A percentile compares a stretch with the other conserved stretches of the same genome.
phyloP scores from a whole-genome alignment of 805 yeast genomes.

The Sugiyamaella boreocaroliniensis region DNA sequence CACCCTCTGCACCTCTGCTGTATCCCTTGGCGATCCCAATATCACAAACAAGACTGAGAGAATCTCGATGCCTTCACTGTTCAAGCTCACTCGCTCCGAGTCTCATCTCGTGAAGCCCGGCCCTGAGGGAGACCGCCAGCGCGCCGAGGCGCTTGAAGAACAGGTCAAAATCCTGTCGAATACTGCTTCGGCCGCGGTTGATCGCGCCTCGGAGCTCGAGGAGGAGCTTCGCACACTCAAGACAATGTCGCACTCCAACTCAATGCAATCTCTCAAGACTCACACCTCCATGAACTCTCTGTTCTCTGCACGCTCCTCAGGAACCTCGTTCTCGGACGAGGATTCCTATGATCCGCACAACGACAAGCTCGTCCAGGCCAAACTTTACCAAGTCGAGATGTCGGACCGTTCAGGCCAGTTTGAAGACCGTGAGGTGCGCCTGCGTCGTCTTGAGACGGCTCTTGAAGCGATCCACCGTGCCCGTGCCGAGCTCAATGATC shows the following conservation, averaged over 20 bases:
- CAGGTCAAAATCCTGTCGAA: conserved; percentile 20
- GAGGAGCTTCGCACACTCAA: conserved; percentile 9
- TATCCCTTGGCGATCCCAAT: neutral
- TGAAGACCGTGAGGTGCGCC: conserved; percentile 9
- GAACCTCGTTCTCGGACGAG: neutral
- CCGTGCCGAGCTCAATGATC: conserved; percentile 18
- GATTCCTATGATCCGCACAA: neutral
- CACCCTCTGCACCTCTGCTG: neutral
- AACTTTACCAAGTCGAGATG: conserved; percentile 3
- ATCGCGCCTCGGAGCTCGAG: conserved; percentile 20
- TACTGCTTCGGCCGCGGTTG: conserved; percentile 23
- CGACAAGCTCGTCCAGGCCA: neutral
- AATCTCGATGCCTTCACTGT: neutral
- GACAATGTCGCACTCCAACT: neutral
- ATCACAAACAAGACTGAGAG: neutral
- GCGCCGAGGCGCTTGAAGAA: conserved; percentile 21
- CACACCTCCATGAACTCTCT: neutral
- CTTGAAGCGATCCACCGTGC: conserved; percentile 19
- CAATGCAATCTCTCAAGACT: neutral
- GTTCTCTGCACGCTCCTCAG: neutral
- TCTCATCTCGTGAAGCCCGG: conserved; percentile 20
- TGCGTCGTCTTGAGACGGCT: conserved; percentile 19
- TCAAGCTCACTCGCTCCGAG: conserved; percentile 1
- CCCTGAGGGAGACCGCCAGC: conserved; percentile 20
- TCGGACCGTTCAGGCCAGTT: conserved; percentile 1